These are phyloP conservation scores for Trichosporon ovoides DNA, from an alignment of 1,284 basidiomycete species.

Conservation along the genomic window DNA sequence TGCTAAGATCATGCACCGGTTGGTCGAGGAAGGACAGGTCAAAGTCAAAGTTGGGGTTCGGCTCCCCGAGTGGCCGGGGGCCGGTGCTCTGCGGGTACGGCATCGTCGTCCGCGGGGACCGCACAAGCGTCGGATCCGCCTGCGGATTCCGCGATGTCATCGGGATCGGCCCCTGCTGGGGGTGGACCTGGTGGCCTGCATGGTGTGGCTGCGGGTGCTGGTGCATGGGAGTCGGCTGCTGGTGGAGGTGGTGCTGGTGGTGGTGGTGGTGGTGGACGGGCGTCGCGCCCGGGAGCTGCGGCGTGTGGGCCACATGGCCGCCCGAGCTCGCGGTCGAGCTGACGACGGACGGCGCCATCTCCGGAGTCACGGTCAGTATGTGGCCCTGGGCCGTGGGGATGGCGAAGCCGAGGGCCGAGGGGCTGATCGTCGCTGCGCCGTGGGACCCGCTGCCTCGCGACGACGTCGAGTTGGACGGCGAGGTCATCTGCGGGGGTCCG, in stretches of 20 bases:
- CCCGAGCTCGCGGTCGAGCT: background rate
- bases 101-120: background rate
- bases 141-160: background rate
- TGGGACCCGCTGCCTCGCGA: background rate
- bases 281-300: conserved; percentile 1
- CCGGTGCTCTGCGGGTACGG: conserved; percentile 19
- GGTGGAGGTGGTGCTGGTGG: background rate
- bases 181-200: background rate
- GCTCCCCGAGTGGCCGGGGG: conserved; percentile 17
- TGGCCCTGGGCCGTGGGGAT: conserved; percentile 4
- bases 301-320: background rate
- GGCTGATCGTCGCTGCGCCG: conserved; percentile 8
- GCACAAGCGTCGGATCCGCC: background rate
- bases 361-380: background rate
- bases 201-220: background rate
- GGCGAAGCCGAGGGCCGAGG: conserved; percentile 6
- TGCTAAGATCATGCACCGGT: conserved; percentile 16
- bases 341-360: background rate
- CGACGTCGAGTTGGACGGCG: background rate
- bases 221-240: background rate
- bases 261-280: background rate
- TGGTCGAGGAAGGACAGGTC: conserved; percentile 23
- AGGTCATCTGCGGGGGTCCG: conserved; percentile 2
- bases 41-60: conserved; percentile 19
- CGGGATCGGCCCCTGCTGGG: background rate